Evolutionary conservation across 108 stramenopile species (phyloP).

Genomic region (Nitzschia sp.): DNA sequence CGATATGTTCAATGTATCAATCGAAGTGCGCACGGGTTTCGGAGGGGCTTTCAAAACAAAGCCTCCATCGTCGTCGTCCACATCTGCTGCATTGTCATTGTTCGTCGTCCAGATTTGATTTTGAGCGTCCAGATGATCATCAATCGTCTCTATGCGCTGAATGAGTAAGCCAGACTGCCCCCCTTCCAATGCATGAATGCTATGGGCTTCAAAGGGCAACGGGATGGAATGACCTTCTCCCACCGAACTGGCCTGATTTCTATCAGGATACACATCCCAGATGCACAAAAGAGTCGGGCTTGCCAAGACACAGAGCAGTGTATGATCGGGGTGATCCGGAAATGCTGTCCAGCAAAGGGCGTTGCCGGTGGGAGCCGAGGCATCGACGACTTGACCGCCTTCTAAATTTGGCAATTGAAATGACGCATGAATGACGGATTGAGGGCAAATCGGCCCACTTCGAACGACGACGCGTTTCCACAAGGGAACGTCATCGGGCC

Average conservation of each 20-base stretch:
- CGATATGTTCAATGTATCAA: conserved; percentile 22
- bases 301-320: conserved; percentile 67
- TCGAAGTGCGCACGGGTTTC: conserved; percentile 36
- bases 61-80: conserved; percentile 30
- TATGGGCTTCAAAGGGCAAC: conserved; percentile 68
- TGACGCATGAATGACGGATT: conserved; percentile 36
- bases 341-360: conserved; percentile 76
- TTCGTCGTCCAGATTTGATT: conserved; percentile 12
- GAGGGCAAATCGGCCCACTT: conserved; percentile 31
- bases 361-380: conserved; percentile 11
- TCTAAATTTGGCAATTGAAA: conserved; percentile 22
- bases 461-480: conserved; percentile 41
- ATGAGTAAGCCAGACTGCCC: conserved; percentile 47
- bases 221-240: conserved; percentile 66
- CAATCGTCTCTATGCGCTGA: conserved; percentile 44
- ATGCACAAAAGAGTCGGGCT: conserved; percentile 57
- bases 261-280: conserved; percentile 62
- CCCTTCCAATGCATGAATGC: conserved; percentile 48
- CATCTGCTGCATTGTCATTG: conserved; percentile 5
- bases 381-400: not conserved
- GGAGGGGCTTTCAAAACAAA: conserved; percentile 60
- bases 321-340: conserved; percentile 40
- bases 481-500: conserved; percentile 4
- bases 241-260: conserved; percentile 16
- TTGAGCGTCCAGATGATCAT: conserved; percentile 34